Base-by-base conservation (phyloP, 495 filamentous ascomycete species). In the Hypoxylon lenormandii region DNA sequence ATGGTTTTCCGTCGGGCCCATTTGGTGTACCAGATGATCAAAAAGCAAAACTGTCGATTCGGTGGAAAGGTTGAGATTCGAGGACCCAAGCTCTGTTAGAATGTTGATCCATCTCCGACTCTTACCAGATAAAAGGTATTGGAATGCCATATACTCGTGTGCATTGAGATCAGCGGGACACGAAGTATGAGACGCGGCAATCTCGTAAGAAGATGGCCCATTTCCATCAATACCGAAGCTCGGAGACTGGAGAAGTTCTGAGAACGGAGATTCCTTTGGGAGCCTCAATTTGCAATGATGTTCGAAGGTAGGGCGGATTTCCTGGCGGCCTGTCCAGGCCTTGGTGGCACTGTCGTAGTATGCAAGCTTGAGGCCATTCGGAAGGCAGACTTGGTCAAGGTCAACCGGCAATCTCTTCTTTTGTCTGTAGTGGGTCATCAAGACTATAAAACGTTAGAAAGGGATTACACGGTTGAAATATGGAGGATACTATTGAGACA, bases 151-250 rank as follows among this genome's bases (percentile, higher is more conserved):
- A 48, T 80, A 87, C 58, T 88, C 85, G 57, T 82, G 79, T 4
- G 80, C 43, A 52, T 77, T 82, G 1, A 86, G 46, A 1, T 69
- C 74, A 2, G 75, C 38, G 0, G 86, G 84, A 60, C 86, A 87
- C 11, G 74, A 75, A 0, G 78, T 79, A 57, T 85, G 80, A 33
- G 74, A 82, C 4, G 85, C 86, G 15, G 88, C 76, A 5, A 85
- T 74, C 52, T 86, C 77, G 75, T 88, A 83, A 33, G 82, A 87
- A 11, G 83, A 82, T 19, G 79, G 84, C 8, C 80, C 81, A 30
- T 78, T 64, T 0, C 56, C 56, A 5, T 74, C 72, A 10, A 42
- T 51, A n/a, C 59, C 46, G 12, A 66, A 69, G 16, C 59, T 62
- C 26, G 4, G 57, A 13, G 53, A 61, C 19, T 62, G 30, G 4